Base-by-base conservation (phyloP, 2,329 filamentous ascomycete species). In the Xylariaceae sp. region DNA sequence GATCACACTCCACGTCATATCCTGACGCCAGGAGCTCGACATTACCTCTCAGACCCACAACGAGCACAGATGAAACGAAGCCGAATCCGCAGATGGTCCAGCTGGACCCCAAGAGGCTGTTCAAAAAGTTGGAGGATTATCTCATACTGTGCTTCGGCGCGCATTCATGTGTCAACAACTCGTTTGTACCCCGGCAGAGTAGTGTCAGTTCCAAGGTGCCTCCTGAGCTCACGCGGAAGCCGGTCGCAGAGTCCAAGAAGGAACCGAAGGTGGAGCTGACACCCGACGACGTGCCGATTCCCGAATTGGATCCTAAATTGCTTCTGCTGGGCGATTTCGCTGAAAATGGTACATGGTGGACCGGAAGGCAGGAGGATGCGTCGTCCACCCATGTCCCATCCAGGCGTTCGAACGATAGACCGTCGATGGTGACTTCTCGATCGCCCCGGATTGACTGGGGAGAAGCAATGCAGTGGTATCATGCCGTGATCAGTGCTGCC, bases 301-400 rank as follows among this genome's bases (percentile, higher is more conserved):
- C 70, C 22, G 79, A 84, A 31, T 59, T 88, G 14, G 85, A 92
- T 52, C 75, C 81, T 1, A 92, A 88, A 51, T 72, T 83, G 5
- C 62, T 90, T 14, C 64, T 88, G 5, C 57, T 89, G 2, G 84
- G 83, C 3, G 76, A 89, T 48, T 69, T 89, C 44, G 82, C 80
- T 1, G 85, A 92, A 52, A 92, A 92, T 51, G 84, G 83, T 3
- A 75, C 73, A 6, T 90, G 83, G 85, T 90, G 84, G 83, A 79
- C 80, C 29, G 83, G 80, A 2, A 70, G 70, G 31, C 65, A 72
- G 49, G 55, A 66, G 22, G 57, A 63, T 32, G 33, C 49, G 33
- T 30, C 49, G 41, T 49, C 56, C 35, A 45, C 45, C 41, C 59
- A 53, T 46, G 52, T 45, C 46, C 35, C 52, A 39, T 54, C 58